Evolutionary conservation across 768 basidiomycete species (phyloP), one percentile per base, ranked within the genome.

Genomic region (Dictyophora rubrovolvata): DNA sequence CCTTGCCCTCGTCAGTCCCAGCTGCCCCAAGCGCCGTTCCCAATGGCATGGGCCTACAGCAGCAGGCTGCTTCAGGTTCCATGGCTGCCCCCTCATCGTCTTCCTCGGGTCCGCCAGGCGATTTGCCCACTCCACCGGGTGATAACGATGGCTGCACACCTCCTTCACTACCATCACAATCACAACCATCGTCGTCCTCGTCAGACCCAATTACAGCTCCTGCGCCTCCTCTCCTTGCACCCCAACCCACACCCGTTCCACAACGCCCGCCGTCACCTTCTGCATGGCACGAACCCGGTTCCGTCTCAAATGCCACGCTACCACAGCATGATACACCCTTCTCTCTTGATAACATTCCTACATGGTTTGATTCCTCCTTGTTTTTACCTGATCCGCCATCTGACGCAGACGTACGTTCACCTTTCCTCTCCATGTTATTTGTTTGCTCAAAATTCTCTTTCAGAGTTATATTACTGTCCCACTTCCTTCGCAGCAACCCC

Each of bases 21-120:
- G 80, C 80, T 0, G 59, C 80, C 35, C 82, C 82, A 0, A 74
- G 75, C 16, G 77, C 78, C 76, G 8, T 80, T 82, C 1, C 16
- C 56, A 61, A 47, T 34, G 61, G 47, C 60, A 57, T 50, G 22
- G 20, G 28, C 59, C 54, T 8, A 1, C 4, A 52, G 2, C 33
- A 22, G 48, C 28, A 21, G 55, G 69, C 17, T 61, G 70, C 69
- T 5, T 68, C 68, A 42, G 42, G 14, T 4, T n/a, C 42, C 10
- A 5, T 12, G 4, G n/a, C 12, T 9, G 4, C 42, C 11, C n/a
- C 11, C n/a, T 28, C 28, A 28, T 60, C 77, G 18, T 56, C 67
- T 0, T 67, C 70, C 23, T 66, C 76, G 52, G 69, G 73, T 58
- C 53, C 69, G 1, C 59, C 68, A 21, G 61, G 60, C 21, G 63